Evolutionary conservation across 2,329 filamentous ascomycete species (phyloP), one percentile per base, ranked within the genome.

Genomic region (Aspergillus jensenii): DNA sequence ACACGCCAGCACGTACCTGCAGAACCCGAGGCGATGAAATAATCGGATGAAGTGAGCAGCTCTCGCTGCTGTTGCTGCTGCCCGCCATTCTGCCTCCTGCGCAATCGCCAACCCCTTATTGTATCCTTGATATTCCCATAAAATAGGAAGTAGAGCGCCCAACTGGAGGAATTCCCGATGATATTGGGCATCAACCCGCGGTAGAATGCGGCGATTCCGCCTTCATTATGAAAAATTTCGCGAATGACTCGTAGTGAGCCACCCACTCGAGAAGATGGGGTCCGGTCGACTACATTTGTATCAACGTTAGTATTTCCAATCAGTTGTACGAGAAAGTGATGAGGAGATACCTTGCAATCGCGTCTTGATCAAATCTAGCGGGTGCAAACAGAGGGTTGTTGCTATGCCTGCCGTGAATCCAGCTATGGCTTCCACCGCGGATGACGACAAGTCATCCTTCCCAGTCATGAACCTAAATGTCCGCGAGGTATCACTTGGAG

Each of bases 341-440:
- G 27, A 31, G 12, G 40, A 71, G 79, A 58, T 79, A 92, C 90
- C 87, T 79, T 99, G 95, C 72, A 99, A 87, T 63, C 95, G 89
- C 60, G 93, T 98, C 82, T 99, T 99, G 73, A 98, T 87, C 63
- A 99, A 87, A 78, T 99, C 95, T 59, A 99, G 86, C 33, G 95
- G 95, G 67, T 98, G 93, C 52, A 95, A 89, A 56, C 87, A 88
- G 49, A 98, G 82, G 23, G 95, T 98, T 53, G 93, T 90, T 66
- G 92, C 84, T 56, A 91, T 84, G 61, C 95, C 95, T 59, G 95
- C 95, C 63, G 89, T 90, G 75, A 99, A 89, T 67, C 95, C 95
- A 61, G 95, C 91, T 73, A 93, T 82, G 70, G 89, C 89, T 83
- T 98, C 95, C 76, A 97, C 85, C 71, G 90, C 76, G 67, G 90